Conservation (phyloP, 257 asterid species). For the Vinca minor region DNA sequence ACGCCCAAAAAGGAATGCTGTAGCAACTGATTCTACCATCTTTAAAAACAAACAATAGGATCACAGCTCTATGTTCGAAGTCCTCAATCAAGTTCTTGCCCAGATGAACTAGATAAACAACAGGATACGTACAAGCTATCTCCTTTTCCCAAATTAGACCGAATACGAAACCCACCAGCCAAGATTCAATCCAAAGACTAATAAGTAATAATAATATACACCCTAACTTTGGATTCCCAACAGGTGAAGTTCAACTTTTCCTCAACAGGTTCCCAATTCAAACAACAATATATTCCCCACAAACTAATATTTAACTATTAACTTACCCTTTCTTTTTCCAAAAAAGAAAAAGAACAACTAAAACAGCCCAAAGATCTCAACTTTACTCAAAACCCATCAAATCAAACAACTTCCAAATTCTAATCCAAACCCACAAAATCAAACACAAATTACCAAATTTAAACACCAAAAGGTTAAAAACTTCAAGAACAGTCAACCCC, state of each 20-base stretch:
- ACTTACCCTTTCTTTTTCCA: slow-evolving; percentile 15
- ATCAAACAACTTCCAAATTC: slow-evolving; percentile 23
- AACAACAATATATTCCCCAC: slow-evolving; percentile 16
- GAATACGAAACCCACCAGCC: neutral
- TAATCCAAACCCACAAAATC: slow-evolving; percentile 19
- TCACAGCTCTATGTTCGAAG: neutral
- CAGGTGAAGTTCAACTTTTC: slow-evolving; percentile 13
- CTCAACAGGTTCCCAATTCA: slow-evolving; percentile 18
- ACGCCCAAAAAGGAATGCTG: slow-evolving; percentile 56
- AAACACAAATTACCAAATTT: slow-evolving; percentile 16
- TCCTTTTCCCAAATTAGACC: neutral
- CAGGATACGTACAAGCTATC: neutral
- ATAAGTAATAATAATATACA: neutral
- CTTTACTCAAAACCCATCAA: slow-evolving; percentile 40
- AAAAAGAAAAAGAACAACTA: slow-evolving; percentile 17
- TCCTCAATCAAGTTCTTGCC: slow-evolving; percentile 3
- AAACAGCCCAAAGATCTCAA: slow-evolving; percentile 27
- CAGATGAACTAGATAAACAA: neutral
- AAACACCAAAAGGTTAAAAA: neutral
- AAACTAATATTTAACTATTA: neutral
- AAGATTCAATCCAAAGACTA: neutral
- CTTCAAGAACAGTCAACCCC: slow-evolving; percentile 8
- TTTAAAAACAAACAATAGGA: slow-evolving; percentile 14
- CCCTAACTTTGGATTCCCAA: slow-evolving; percentile 7
- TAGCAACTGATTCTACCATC: slow-evolving; percentile 74